A percentile compares a stretch with the other conserved stretches of the same genome.
Evolutionary conservation across 352 stramenopile genomes (phyloP).

Genomic region (Globisporangium lucens): DNA sequence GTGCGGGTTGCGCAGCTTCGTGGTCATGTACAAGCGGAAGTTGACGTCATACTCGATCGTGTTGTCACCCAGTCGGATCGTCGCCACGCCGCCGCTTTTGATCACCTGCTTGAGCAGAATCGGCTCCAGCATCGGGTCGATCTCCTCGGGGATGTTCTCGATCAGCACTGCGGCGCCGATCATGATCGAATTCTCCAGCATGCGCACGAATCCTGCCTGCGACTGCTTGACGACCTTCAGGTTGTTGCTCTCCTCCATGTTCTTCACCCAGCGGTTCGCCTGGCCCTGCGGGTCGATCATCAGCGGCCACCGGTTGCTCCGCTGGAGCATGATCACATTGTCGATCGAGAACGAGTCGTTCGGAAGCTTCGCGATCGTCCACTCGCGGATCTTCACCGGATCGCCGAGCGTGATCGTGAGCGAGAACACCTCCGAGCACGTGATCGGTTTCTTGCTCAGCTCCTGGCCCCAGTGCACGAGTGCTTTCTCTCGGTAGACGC

Average conservation of each 20-base stretch:
- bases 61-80: conserved; percentile 92
- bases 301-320: conserved; percentile 92
- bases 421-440: conserved; percentile 76
- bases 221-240: conserved; percentile 94
- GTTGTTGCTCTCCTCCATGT: conserved; percentile 89
- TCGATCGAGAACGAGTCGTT: conserved; percentile 96
- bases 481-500: conserved; percentile 88
- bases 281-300: conserved; percentile 97
- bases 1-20: conserved; percentile 93
- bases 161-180: conserved; percentile 92
- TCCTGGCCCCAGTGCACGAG: conserved; percentile 78
- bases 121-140: conserved; percentile 94
- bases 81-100: conserved; percentile 84
- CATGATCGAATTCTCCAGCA: conserved; percentile 94
- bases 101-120: conserved; percentile 93
- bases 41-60: conserved; percentile 93
- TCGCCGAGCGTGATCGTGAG: conserved; percentile 90
- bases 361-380: conserved; percentile 94
- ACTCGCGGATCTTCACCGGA: conserved; percentile 90
- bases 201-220: conserved; percentile 92
- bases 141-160: conserved; percentile 92
- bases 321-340: conserved; percentile 93
- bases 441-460: conserved; percentile 64
- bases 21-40: conserved; percentile 95
- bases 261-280: conserved; percentile 94